phyloP scores from a whole-genome alignment of 192 early-diverging fungal species.

The Spizellomyces sp. region DNA sequence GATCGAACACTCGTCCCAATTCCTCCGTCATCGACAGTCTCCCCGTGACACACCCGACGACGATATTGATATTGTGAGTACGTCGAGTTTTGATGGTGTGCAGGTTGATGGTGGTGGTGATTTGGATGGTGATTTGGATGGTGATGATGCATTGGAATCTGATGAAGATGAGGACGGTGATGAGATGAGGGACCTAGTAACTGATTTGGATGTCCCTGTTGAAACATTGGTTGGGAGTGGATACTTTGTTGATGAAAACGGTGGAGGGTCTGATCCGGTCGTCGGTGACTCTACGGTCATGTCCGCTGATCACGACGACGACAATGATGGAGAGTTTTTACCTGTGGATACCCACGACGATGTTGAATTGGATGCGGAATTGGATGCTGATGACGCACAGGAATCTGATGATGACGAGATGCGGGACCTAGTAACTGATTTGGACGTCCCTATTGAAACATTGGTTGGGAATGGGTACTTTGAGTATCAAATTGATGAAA shows the following conservation, averaged over 20 bases:
- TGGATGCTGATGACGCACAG: slow-evolving; percentile 1
- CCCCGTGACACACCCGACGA: too few relatives aligned
- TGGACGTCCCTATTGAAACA: slow-evolving; percentile 47
- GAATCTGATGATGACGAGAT: slow-evolving; percentile 39
- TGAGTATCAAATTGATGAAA: background rate
- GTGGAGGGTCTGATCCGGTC: too few relatives aligned
- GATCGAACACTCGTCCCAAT: slow-evolving; percentile 71
- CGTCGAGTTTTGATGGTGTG: background rate
- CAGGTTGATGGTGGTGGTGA: background rate
- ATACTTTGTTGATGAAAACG: slow-evolving; percentile 27
- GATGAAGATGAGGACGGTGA: slow-evolving; percentile 28
- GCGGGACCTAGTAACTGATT: slow-evolving; percentile 57
- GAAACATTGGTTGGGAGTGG: slow-evolving; percentile 26
- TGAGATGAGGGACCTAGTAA: slow-evolving; percentile 49
- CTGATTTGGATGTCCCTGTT: slow-evolving; percentile 60
- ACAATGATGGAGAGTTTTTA: background rate
- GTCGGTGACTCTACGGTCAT: background rate
- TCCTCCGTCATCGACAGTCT: slow-evolving; percentile 37
- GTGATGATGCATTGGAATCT: slow-evolving; percentile 5
- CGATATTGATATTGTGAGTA: background rate
- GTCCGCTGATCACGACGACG: background rate
- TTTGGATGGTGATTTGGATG: background rate
- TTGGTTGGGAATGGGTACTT: slow-evolving; percentile 27
- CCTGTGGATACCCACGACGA: background rate
- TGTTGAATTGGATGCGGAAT: background rate